Evolutionary conservation across 139 green algal genomes (phyloP), one percentile per base, ranked within the genome.

Genomic region (Chlamydomonas sp.): DNA sequence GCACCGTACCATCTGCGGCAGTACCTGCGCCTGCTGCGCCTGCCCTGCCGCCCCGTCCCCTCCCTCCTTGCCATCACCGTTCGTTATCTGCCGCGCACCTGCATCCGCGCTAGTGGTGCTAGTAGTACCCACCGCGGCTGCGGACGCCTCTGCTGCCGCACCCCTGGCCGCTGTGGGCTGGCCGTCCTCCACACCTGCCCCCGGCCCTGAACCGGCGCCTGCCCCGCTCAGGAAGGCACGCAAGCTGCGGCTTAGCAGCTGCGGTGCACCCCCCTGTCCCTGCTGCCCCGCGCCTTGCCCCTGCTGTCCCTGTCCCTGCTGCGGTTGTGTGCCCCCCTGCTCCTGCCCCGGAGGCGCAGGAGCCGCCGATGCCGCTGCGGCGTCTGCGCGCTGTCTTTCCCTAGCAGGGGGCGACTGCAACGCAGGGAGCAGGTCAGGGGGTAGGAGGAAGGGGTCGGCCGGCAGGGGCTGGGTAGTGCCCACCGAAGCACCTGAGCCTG

Each of bases 1-100:
- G 82, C 83, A 87, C 1, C 83, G 83, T 4, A 87, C 63, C 83
- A 87, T 87, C 5, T 87, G 83, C 12, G 83, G 83, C 83, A 87
- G 61, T 9, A 67, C 31, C 31, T 49, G 31, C 31, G 31, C n/a
- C n/a, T n/a, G n/a, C n/a, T n/a, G n/a, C n/a, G n/a, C 31, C 31
- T 49, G 31, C 31, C 31, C 31, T 49, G 31, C 31, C 31, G 31
- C 31, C 31, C 31, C 31, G 31, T 49, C 31, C 31, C 31, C 31
- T 49, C 31, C 31, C 31, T 49, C 31, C 31, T 49, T 49, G 31
- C 31, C 31, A 49, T 49, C 31, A 49, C 31, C 31, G 31, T 49
- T 49, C 31, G 68, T 74, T 49, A 7, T 74, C 68, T 7, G 14
- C 15, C 68, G 10, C 14, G 68, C 14, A 7, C 14, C 68, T 31